Conservation (phyloP, 306 rosid species). For the Alnus rubra region DNA sequence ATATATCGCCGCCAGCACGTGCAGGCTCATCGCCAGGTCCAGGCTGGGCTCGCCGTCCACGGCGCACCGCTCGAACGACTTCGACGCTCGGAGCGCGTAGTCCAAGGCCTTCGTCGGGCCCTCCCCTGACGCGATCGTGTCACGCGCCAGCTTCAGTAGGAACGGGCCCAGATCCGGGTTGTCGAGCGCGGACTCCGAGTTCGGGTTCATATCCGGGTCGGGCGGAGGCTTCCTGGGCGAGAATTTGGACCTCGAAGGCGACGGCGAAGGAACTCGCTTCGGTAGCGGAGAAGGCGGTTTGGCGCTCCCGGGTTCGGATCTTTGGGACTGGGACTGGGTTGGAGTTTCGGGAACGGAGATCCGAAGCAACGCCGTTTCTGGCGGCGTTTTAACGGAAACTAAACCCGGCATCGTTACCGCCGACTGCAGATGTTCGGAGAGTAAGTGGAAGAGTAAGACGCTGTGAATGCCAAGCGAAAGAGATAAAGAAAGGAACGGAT, state of each 20-base stretch:
- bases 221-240: conserved; percentile 69
- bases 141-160: conserved; percentile 84
- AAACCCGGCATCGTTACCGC: conserved; percentile 72
- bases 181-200: conserved; percentile 71
- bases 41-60: conserved; percentile 76
- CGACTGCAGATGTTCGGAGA: background rate
- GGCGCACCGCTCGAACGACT: conserved; percentile 94
- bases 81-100: conserved; percentile 79
- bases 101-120: conserved; percentile 89
- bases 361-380: conserved; percentile 59
- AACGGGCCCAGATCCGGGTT: conserved; percentile 99
- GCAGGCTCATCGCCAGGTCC: conserved; percentile 95
- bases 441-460: background rate
- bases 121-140: conserved; percentile 92
- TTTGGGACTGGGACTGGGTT: conserved; percentile 41
- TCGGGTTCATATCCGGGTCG: conserved; percentile 30
- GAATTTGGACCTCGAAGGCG: conserved; percentile 72
- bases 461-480: background rate
- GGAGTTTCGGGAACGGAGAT: conserved; percentile 56
- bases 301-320: conserved; percentile 45
- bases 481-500: conserved; percentile 7
- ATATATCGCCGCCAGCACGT: conserved; percentile 91
- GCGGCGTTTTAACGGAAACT: conserved; percentile 75
- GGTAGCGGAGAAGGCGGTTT: conserved; percentile 75
- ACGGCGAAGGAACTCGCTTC: conserved; percentile 71